These are phyloP conservation scores for Mycena pura DNA, from an alignment of 768 basidiomycete species.

Conservation along the genomic window DNA sequence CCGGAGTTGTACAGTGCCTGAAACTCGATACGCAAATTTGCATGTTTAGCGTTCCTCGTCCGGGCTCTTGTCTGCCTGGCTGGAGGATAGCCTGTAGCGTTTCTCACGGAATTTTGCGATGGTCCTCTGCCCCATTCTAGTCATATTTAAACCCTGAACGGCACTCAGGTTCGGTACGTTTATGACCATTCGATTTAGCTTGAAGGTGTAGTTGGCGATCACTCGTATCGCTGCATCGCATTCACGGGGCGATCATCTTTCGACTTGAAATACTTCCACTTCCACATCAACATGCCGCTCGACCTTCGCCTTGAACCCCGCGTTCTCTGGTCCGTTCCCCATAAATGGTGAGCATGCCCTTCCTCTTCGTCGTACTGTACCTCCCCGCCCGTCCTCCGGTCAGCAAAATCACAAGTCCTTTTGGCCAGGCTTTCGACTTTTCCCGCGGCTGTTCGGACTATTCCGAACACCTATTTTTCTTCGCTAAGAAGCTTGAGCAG, in stretches of 20 bases:
- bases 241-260: conserved; percentile 8
- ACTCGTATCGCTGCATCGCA: conserved; percentile 7
- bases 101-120: neutral
- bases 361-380: too few relatives aligned
- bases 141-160: conserved; percentile 10
- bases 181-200: conserved; percentile 4
- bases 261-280: too few relatives aligned
- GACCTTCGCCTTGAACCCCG: too few relatives aligned
- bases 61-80: conserved; percentile 5
- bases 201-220: conserved; percentile 11
- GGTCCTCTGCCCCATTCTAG: neutral
- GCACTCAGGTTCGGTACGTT: conserved; percentile 2
- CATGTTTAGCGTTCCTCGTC: conserved; percentile 6
- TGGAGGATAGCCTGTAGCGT: conserved; percentile 8
- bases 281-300: too few relatives aligned
- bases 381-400: too few relatives aligned
- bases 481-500: too few relatives aligned
- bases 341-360: too few relatives aligned
- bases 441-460: too few relatives aligned
- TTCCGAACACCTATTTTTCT: too few relatives aligned
- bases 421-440: too few relatives aligned
- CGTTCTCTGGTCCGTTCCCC: too few relatives aligned
- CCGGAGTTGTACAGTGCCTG: conserved; percentile 5
- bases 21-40: conserved; percentile 10
- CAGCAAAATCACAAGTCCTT: too few relatives aligned